Evolutionary conservation across 768 basidiomycete species (phyloP).

Genomic region (Pulveroboletus sp.): DNA sequence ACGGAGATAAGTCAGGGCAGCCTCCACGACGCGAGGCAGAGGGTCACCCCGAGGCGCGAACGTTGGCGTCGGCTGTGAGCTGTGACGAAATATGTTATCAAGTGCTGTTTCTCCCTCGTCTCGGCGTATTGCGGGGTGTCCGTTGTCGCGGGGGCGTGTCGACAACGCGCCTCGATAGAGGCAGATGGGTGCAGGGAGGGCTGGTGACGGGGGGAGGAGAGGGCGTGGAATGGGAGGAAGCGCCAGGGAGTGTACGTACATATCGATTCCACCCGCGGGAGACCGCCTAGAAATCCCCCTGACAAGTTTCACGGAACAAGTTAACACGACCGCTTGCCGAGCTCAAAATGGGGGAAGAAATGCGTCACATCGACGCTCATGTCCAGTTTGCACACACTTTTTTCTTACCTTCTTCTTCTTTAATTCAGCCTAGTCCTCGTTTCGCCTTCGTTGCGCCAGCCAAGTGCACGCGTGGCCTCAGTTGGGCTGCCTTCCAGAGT

Average conservation of each 20-base stretch:
- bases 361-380: not conserved
- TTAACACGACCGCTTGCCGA: slow-evolving; percentile 7
- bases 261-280: slow-evolving; percentile 10
- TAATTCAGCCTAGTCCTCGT: not conserved
- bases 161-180: slow-evolving; percentile 5
- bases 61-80: slow-evolving; percentile 1
- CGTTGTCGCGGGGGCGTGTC: not conserved
- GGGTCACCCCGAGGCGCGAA: not conserved
- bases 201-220: not conserved
- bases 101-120: slow-evolving; percentile 13
- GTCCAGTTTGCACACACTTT: not conserved
- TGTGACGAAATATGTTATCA: slow-evolving; percentile 8
- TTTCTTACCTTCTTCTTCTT: not conserved
- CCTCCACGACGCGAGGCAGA: slow-evolving; percentile 8
- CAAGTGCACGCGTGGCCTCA: not conserved
- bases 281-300: slow-evolving; percentile 12
- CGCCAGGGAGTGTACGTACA: slow-evolving; percentile 4
- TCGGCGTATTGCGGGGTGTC: not conserved
- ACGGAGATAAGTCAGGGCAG: slow-evolving; percentile 22
- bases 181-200: not conserved
- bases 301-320: slow-evolving; percentile 16
- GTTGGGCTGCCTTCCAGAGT: not conserved
- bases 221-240: not conserved
- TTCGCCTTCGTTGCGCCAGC: not conserved
- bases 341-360: not conserved